phyloP scores from a whole-genome alignment of 352 stramenopile genomes.

The Elongisporangium prolatum region DNA sequence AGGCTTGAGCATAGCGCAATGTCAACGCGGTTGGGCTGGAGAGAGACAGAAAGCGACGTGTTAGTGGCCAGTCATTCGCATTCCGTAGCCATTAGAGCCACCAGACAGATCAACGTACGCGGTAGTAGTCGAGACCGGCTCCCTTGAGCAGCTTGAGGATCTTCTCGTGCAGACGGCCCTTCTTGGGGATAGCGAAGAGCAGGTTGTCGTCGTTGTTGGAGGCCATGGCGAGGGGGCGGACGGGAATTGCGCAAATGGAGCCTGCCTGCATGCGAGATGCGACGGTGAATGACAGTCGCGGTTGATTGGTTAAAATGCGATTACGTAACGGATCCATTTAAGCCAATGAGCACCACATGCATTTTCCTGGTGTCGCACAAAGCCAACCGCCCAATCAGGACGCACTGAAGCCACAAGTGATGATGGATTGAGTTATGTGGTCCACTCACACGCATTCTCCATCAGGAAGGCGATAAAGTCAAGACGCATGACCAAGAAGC shows the following conservation, averaged over 20 bases:
- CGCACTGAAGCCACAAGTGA: neutral
- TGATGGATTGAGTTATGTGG: no score
- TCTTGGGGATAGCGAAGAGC: conserved; percentile 97
- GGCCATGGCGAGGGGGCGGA: conserved; percentile 8
- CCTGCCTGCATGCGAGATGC: conserved; percentile 2
- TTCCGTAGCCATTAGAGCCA: neutral
- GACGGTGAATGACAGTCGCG: neutral
- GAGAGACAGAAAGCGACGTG: neutral
- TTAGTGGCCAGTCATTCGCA: neutral
- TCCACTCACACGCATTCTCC: neutral
- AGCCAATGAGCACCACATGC: neutral
- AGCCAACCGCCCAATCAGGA: neutral
- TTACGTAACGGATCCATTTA: conserved; percentile 2
- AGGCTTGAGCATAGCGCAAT: conserved; percentile 93
- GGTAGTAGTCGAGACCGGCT: conserved; percentile 94
- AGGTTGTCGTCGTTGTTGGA: conserved; percentile 51
- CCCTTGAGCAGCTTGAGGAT: conserved; percentile 95
- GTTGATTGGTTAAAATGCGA: neutral
- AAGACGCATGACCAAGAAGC: neutral
- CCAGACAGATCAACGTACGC: conserved; percentile 31
- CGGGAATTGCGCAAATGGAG: neutral
- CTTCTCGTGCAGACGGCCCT: conserved; percentile 96
- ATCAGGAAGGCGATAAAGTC: neutral
- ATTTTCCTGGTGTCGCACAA: neutral
- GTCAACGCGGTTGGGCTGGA: conserved; percentile 79